Percentiles rank a stretch among this genome's conserved stretches.
Conservation (phyloP, 805 yeast genomes). For the Lipomyces yamanashiensis region DNA sequence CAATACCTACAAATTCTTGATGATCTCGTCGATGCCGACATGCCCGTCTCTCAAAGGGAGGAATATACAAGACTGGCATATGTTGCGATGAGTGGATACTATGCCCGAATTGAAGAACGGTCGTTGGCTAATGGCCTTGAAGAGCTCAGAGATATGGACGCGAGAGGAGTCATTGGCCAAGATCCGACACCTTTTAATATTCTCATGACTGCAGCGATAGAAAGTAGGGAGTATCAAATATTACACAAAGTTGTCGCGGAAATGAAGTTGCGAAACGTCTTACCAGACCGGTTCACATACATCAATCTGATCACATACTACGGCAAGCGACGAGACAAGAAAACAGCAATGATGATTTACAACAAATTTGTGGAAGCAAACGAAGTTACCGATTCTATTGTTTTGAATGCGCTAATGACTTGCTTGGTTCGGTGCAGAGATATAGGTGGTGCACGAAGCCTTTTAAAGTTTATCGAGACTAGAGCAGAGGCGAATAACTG, state of each 20-base stretch:
- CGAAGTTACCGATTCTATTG: conserved; percentile 40
- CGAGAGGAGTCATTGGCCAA: conserved; percentile 21
- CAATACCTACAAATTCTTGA: conserved; percentile 35
- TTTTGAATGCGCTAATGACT: conserved; percentile 39
- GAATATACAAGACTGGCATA: conserved; percentile 39
- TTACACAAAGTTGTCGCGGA: conserved; percentile 36
- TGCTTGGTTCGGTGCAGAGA: conserved; percentile 38
- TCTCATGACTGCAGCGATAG: conserved; percentile 41
- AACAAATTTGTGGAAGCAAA: conserved; percentile 34
- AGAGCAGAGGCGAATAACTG: conserved; percentile 22
- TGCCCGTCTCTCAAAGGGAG: conserved; percentile 45
- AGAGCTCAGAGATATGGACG: conserved; percentile 19
- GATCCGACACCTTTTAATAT: conserved; percentile 42
- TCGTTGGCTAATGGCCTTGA: conserved; percentile 27
- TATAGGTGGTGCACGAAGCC: conserved; percentile 39
- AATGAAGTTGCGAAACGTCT: conserved; percentile 30
- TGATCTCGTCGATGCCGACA: conserved; percentile 40
- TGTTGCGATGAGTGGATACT: conserved; percentile 6
- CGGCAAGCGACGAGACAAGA: conserved; percentile 27
- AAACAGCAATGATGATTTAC: conserved; percentile 29
- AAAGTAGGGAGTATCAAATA: conserved; percentile 28
- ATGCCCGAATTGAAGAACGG: conserved; percentile 19
- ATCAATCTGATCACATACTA: conserved; percentile 28
- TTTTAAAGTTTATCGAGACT: conserved; percentile 28
- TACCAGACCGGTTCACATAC: conserved; percentile 45